phyloP scores from a whole-genome alignment of 2,329 filamentous ascomycete genomes.

The Pseudohalonectria lignicola region DNA sequence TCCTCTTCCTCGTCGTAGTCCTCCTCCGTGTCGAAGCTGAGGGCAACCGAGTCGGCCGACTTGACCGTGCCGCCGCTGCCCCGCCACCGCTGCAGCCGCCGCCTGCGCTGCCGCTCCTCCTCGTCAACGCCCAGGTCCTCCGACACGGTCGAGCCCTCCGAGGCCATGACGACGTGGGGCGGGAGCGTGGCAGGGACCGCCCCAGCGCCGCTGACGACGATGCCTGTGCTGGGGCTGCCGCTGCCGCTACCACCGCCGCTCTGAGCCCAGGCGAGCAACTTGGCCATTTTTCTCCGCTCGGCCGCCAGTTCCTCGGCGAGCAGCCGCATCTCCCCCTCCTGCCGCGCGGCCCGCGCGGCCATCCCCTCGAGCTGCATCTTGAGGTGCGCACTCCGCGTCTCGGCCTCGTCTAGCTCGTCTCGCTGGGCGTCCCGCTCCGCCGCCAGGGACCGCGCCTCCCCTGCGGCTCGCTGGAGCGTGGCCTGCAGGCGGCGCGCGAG shows the following conservation, averaged over 20 bases:
- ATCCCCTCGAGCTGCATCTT: slow-evolving; percentile 51
- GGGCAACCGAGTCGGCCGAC: slow-evolving; percentile 31
- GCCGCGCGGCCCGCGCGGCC: slow-evolving; percentile 38
- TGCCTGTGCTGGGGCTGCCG: not conserved
- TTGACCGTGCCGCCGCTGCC: slow-evolving; percentile 26
- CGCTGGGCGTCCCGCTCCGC: slow-evolving; percentile 40
- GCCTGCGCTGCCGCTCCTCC: slow-evolving; percentile 33
- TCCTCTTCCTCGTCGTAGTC: slow-evolving; percentile 43
- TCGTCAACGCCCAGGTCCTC: slow-evolving; percentile 41
- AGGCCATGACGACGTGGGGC: slow-evolving; percentile 12
- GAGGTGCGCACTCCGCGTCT: slow-evolving; percentile 39
- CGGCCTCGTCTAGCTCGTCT: slow-evolving; percentile 46
- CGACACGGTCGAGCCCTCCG: slow-evolving; percentile 28
- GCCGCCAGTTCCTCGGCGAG: slow-evolving; percentile 33
- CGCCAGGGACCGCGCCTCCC: slow-evolving; percentile 36
- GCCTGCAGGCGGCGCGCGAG: slow-evolving; percentile 44
- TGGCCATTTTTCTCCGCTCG: slow-evolving; percentile 30
- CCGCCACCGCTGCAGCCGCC: slow-evolving; percentile 24
- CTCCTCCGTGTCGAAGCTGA: slow-evolving; percentile 38
- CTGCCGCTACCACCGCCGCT: not conserved
- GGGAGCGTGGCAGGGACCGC: slow-evolving; percentile 24
- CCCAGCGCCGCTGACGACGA: too few species aligned
- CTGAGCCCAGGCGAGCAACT: not conserved
- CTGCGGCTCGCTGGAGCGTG: slow-evolving; percentile 44
- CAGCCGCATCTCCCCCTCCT: slow-evolving; percentile 35